Base-by-base conservation (phyloP, 768 basidiomycete genomes). In the Lentinus brumalis region DNA sequence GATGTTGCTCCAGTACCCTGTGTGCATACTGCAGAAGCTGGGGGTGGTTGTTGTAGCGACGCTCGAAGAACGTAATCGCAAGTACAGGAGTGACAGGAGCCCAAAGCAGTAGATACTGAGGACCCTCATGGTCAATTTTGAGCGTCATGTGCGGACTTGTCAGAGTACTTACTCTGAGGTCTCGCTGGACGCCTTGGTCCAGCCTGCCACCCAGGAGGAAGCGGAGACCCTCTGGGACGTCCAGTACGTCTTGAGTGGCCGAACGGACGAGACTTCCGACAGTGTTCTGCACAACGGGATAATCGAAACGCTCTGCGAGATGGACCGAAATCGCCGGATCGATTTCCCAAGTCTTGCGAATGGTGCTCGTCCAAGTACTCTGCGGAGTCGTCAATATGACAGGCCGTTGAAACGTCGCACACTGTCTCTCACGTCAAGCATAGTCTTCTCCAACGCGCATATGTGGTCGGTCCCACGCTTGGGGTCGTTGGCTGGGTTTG, bases 11-110 rank as follows among this genome's bases (percentile, higher is more conserved):
- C 45, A 99, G 77, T 1, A 96, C 95, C 45, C 96, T 84, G 75
- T 98, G 94, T 0, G 96, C 96, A 71, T 98, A 98, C 87, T 99
- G 97, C 21, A 98, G 77, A 39, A 97, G 75, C 39, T 92, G 73
- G 0, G 96, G 90, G 69, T 98, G 88, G 67, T 85, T 92, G 63
- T 86, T 82, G 73, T 89, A 96, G 56, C 86, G 85, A 31, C 85
- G 86, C 72, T 95, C 92, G 72, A 98, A 97, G 70, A 90, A 91
- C 0, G 89, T 87, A 66, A 85, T 83, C 18, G 92, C 92, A 18
- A 88, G 77, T 16, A 95, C 80, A 0, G 93, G 94, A 3, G 96
- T 88, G 14, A 95, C 89, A 18, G 94, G 86, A 2, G 86, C 86
- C 94, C 95, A 98, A 8, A 96, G 78, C 14, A 95, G 79, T 31